These are phyloP conservation scores for Cyberlindnera samutprakarnensis DNA, from an alignment of 805 yeast species.

Conservation along the genomic window DNA sequence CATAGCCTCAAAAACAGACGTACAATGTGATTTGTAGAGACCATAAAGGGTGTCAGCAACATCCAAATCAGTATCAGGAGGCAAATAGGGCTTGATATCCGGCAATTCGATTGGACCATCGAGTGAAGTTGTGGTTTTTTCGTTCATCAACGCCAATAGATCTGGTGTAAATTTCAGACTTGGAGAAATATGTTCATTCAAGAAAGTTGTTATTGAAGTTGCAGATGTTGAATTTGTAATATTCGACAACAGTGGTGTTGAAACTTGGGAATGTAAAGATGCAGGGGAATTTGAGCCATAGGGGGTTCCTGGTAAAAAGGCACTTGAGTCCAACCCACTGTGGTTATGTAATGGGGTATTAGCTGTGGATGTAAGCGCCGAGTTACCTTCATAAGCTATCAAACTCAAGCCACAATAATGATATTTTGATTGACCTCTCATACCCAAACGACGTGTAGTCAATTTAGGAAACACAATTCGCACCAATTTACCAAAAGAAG, in stretches of 20 bases:
- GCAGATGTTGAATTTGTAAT: constrained; percentile 6
- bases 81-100: constrained; percentile 22
- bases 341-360: constrained; percentile 22
- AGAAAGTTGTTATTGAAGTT: constrained; percentile 9
- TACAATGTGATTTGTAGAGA: constrained; percentile 57
- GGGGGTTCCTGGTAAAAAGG: constrained; percentile 23
- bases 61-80: constrained; percentile 15
- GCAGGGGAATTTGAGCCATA: constrained; percentile 22
- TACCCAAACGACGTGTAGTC: constrained; percentile 68
- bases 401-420: constrained; percentile 72
- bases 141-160: constrained; percentile 11
- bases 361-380: constrained; percentile 19
- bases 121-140: constrained; percentile 9
- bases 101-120: constrained; percentile 29
- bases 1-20: constrained; percentile 54
- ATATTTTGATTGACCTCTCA: constrained; percentile 72
- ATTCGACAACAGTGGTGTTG: constrained; percentile 17
- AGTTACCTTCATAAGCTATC: constrained; percentile 26
- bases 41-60: constrained; percentile 55
- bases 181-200: constrained; percentile 12
- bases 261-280: constrained; percentile 20
- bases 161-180: constrained; percentile 17
- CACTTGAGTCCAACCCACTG: constrained; percentile 14
- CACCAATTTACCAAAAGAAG: constrained; percentile 70
- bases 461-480: constrained; percentile 54